A percentile compares a stretch with the other conserved stretches of the same genome.
Conservation (phyloP, 192 early-diverging fungal species). For the Pilobolus umbonatus region DNA sequence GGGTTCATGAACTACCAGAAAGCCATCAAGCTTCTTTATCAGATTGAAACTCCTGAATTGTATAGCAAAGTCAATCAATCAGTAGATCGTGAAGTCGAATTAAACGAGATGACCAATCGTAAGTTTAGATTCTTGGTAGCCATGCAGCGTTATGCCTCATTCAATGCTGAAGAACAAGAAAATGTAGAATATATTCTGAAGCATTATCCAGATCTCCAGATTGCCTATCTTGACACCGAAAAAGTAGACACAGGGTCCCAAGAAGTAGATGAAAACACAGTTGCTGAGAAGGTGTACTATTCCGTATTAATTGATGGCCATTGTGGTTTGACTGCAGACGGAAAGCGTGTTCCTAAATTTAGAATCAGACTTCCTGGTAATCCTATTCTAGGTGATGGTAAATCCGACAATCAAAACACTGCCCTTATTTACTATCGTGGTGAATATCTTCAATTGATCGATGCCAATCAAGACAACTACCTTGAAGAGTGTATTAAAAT, state of each 20-base stretch:
- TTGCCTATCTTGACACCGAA: slow-evolving; percentile 74
- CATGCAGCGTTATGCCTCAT: slow-evolving; percentile 78
- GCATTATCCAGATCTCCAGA: slow-evolving; percentile 74
- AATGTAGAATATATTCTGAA: slow-evolving; percentile 70
- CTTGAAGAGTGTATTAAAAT: slow-evolving; percentile 88
- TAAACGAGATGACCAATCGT: slow-evolving; percentile 62
- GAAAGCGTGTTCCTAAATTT: slow-evolving; percentile 72
- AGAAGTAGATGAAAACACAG: background rate
- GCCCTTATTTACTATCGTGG: slow-evolving; percentile 80
- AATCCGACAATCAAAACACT: slow-evolving; percentile 90
- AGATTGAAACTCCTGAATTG: slow-evolving; percentile 71
- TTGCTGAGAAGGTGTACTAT: slow-evolving; percentile 42
- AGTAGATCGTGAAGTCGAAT: slow-evolving; percentile 51
- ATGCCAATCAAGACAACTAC: slow-evolving; percentile 93
- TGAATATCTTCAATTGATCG: slow-evolving; percentile 83
- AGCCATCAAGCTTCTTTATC: slow-evolving; percentile 78
- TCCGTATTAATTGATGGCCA: slow-evolving; percentile 76
- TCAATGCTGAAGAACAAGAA: slow-evolving; percentile 74
- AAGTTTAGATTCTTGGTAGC: slow-evolving; percentile 82
- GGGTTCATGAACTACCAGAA: slow-evolving; percentile 88
- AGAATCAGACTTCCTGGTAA: slow-evolving; percentile 76
- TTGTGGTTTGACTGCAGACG: slow-evolving; percentile 59
- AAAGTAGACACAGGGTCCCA: slow-evolving; percentile 14
- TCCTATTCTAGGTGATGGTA: slow-evolving; percentile 89
- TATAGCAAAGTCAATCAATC: slow-evolving; percentile 14